Base-by-base conservation (phyloP, 106 monocot species). In the Apostasia shenzhenica region DNA sequence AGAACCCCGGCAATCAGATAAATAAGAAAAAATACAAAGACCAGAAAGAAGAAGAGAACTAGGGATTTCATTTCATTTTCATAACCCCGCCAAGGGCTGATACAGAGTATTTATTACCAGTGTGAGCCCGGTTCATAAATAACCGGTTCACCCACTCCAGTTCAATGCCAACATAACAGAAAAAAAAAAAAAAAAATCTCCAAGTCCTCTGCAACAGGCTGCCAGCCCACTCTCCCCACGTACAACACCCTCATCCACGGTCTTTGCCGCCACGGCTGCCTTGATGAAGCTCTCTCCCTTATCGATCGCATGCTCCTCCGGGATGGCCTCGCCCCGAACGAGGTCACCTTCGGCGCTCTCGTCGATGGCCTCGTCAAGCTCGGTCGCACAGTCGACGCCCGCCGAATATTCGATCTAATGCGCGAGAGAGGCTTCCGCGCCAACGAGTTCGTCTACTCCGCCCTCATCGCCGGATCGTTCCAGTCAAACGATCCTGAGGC, bases 171-270 rank as follows among this genome's bases (percentile, higher is more conserved):
- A 26, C 26, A 26, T 26, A 26, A 26, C 26, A 26, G 26, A 26
- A 26, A 26, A 26, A 26, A 26, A 26, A 26, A n/a, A 26, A 26
- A 26, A 26, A 26, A 26, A 26, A 0, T 26, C 26, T 26, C 26
- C 26, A 26, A 26, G 26, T 26, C 26, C 26, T 26, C 26, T 26
- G 26, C 26, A 26, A 26, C 26, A 26, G 26, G 26, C 26, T 92
- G 95, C 60, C 62, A 71, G 13, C 92, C 89, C 39, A 89, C 84
- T 40, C 64, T 77, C 48, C 78, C 86, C 26, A 97, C 92, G 40
- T 97, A 86, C 84, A 97, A 97, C 61, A 89, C 89, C 5, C 55
- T 97, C 41, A 67, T 97, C 11, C 95, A 91, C 50, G 86, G 88
- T 8, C 82, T 95, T 41, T 77, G 80, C 66, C 70, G 78, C 6